Evolutionary conservation across 805 yeast species (phyloP), one percentile per base, ranked within the genome.

Genomic region (Candida hungchunana): DNA sequence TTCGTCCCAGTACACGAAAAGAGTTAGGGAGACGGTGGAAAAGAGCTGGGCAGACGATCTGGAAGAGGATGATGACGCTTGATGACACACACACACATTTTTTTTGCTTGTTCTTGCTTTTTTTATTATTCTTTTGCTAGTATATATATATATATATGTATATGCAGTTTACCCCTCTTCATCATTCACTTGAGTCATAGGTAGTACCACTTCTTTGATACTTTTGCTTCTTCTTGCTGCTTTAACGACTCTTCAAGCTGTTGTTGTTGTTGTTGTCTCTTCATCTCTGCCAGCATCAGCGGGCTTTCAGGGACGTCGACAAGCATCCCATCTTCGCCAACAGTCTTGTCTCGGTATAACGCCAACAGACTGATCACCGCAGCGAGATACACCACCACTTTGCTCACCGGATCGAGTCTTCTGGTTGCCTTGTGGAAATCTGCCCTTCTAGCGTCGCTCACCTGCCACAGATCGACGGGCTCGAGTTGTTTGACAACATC

Each of bases 1-100:
- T 59, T 79, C 95, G 45, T 80, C 89, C 18, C 96, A 89, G 62
- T 93, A 93, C 58, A 75, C 81, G 36, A 87, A 87, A 58, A 68
- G 96, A 46, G 98, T 93, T 13, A 77, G 94, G 47, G 95, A 88
- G 58, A 87, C 97, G 0, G 98, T 93, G 25, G 98, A 93, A 51
- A 81, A 75, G 46, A 84, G 95, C 50, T 89, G 97, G 97, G 80
- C 79, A 31, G 95, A 86, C 52, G 88, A 82, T 47, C 71, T 81
- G 52, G 23, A 20, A 20, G 23, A 20, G 10, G 69, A 65, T 21
- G 62, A 67, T 11, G 64, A 36, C 23, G 8, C 23, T 20, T 20
- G 11, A 8, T 20, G 23, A 11, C 23, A 20, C 11, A n/a, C n/a
- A n/a, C n/a, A n/a, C n/a, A n/a, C n/a, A n/a, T n/a, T n/a, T 22